phyloP scores from a whole-genome alignment of 169 alveolate species.

The Plasmodium berghei region DNA sequence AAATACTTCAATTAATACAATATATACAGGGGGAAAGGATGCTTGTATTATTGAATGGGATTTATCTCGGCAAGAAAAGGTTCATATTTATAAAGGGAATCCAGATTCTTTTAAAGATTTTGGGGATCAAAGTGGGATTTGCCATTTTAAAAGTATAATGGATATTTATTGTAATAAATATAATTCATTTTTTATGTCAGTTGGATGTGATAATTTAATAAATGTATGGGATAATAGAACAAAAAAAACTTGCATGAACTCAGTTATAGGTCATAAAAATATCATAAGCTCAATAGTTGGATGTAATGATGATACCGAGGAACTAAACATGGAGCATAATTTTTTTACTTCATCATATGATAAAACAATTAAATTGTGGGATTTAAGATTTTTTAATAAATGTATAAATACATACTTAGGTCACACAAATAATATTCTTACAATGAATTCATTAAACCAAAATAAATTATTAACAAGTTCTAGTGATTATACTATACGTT shows the following conservation, averaged over 20 bases:
- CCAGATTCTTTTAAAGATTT: constrained; percentile 17
- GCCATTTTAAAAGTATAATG: constrained; percentile 66
- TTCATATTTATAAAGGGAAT: constrained; percentile 63
- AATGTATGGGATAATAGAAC: constrained; percentile 64
- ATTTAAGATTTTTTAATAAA: constrained; percentile 72
- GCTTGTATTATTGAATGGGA: constrained; percentile 76
- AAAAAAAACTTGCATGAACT: constrained; percentile 35
- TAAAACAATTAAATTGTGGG: constrained; percentile 83
- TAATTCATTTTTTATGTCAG: constrained; percentile 71
- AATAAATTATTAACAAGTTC: constrained; percentile 67
- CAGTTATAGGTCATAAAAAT: constrained; percentile 63
- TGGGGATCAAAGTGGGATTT: constrained; percentile 42
- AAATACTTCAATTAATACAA: constrained; percentile 45
- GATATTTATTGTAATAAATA: constrained; percentile 58
- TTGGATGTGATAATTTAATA: constrained; percentile 70
- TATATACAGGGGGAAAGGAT: constrained; percentile 68
- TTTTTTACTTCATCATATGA: constrained; percentile 83
- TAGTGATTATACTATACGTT: constrained; percentile 65
- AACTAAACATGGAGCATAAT: constrained; percentile 49
- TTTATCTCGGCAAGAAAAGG: constrained; percentile 38
- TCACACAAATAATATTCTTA: constrained; percentile 43
- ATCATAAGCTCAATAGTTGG: constrained; percentile 45
- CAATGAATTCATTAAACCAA: constrained; percentile 40
- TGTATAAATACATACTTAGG: constrained; percentile 67
- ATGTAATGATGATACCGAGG: constrained; percentile 58